Conservation (phyloP, 768 basidiomycete species). For the Suillus fuscotomentosus region DNA sequence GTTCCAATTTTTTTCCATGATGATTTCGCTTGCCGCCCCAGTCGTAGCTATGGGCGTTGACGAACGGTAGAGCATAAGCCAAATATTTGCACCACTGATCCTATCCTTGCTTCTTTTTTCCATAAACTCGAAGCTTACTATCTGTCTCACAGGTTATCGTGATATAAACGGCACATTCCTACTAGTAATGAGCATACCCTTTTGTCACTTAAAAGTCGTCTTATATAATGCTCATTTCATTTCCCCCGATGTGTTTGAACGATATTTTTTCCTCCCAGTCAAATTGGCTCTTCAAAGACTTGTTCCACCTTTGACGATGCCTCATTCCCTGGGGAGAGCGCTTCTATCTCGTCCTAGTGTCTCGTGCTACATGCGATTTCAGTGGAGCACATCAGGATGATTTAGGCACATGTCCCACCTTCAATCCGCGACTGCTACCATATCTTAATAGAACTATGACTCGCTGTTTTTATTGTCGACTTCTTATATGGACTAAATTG, state of each 20-base stretch:
- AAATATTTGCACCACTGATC: slow-evolving; percentile 67
- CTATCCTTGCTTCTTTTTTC: slow-evolving; percentile 2
- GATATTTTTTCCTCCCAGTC: slow-evolving; percentile 19
- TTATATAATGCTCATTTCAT: background rate
- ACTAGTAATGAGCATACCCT: background rate
- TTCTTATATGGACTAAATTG: no score
- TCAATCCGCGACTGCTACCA: no score
- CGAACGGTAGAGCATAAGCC: slow-evolving; percentile 68
- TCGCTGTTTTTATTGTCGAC: no score
- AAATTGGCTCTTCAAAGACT: slow-evolving; percentile 26
- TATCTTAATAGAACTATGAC: no score
- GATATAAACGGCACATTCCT: background rate
- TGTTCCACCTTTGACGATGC: slow-evolving; percentile 17
- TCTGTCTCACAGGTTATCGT: background rate
- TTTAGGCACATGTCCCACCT: background rate
- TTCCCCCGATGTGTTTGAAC: background rate
- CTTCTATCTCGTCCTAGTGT: slow-evolving; percentile 10
- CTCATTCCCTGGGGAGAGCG: slow-evolving; percentile 35
- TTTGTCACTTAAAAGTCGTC: background rate
- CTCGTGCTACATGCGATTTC: background rate
- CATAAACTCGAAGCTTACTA: background rate
- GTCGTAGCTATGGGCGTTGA: slow-evolving; percentile 64
- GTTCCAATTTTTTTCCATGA: slow-evolving; percentile 32
- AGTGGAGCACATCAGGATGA: background rate
- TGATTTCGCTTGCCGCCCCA: slow-evolving; percentile 76